Evolutionary conservation across 2,329 filamentous ascomycete genomes (phyloP).

Genomic region (Ascochyta fabae): DNA sequence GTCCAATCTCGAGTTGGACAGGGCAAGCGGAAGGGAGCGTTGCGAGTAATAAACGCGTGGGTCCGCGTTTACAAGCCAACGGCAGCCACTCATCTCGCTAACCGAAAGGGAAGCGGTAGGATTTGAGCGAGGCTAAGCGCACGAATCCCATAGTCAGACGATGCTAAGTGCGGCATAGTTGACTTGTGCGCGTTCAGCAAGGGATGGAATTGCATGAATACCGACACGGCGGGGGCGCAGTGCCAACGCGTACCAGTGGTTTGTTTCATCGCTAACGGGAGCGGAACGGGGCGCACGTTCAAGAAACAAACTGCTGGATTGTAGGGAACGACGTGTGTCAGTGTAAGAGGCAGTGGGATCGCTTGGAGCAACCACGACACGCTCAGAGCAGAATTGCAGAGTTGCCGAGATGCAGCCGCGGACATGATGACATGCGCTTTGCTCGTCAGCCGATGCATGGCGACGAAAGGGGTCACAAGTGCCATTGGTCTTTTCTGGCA

Average conservation of each 20-base stretch:
- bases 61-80: conserved; percentile 28
- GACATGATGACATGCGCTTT: conserved; percentile 18
- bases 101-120: conserved; percentile 26
- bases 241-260: conserved; percentile 24
- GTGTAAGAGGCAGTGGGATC: background rate
- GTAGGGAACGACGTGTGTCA: conserved; percentile 14
- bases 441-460: conserved; percentile 18
- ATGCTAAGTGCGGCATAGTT: conserved; percentile 18
- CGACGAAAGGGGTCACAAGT: conserved; percentile 10
- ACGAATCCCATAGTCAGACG: conserved; percentile 19
- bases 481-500: conserved; percentile 32
- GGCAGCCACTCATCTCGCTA: conserved; percentile 20
- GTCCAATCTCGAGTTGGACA: conserved; percentile 3
- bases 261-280: conserved; percentile 36
- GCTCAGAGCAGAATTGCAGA: background rate
- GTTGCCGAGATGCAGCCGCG: conserved; percentile 25
- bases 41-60: conserved; percentile 25
- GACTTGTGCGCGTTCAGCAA: conserved; percentile 3
- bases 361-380: background rate
- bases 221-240: conserved; percentile 22
- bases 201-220: conserved; percentile 17
- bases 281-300: conserved; percentile 35
- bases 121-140: conserved; percentile 21
- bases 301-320: conserved; percentile 27
- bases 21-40: conserved; percentile 4